A percentile compares a stretch with the other conserved stretches of the same genome.
Evolutionary conservation across 805 yeast species (phyloP).

Genomic region (Nakazawaea pomicola): DNA sequence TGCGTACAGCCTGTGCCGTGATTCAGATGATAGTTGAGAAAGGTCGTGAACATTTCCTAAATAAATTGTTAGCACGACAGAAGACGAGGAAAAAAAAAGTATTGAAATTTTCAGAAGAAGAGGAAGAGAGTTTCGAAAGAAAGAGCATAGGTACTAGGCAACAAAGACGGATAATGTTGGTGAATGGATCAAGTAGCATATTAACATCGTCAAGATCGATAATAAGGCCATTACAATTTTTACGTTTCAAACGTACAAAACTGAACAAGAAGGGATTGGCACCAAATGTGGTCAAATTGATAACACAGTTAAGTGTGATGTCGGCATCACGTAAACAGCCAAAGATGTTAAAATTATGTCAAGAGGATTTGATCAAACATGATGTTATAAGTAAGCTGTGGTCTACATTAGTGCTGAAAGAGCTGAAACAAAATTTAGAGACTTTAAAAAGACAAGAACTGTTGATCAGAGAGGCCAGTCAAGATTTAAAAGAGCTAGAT

Average conservation of each 20-base stretch:
- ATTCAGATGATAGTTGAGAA: too few species aligned
- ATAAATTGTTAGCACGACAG: too few species aligned
- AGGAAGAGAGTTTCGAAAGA: too few species aligned
- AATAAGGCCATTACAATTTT: conserved; percentile 19
- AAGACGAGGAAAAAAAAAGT: too few species aligned
- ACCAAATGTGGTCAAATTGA: conserved; percentile 26
- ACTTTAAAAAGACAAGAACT: conserved; percentile 57
- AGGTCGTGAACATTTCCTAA: too few species aligned
- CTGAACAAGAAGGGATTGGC: conserved; percentile 29
- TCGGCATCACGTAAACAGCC: conserved; percentile 90
- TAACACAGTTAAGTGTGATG: conserved; percentile 67
- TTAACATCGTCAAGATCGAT: background rate
- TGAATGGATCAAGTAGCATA: background rate
- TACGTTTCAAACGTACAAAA: conserved; percentile 48
- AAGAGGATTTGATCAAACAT: conserved; percentile 84
- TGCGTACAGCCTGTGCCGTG: too few species aligned
- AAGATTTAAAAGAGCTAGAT: conserved; percentile 50
- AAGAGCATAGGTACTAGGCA: background rate
- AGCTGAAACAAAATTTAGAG: conserved; percentile 34
- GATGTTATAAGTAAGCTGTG: conserved; percentile 80
- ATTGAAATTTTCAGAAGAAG: too few species aligned
- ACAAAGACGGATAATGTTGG: background rate
- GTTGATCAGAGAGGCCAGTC: conserved; percentile 67
- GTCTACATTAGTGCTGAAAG: conserved; percentile 54
- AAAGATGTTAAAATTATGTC: conserved; percentile 62